Evolutionary conservation across 148 eudicot species (phyloP), one percentile per base, ranked within the genome.

Genomic region (Hydrangea macrophylla): DNA sequence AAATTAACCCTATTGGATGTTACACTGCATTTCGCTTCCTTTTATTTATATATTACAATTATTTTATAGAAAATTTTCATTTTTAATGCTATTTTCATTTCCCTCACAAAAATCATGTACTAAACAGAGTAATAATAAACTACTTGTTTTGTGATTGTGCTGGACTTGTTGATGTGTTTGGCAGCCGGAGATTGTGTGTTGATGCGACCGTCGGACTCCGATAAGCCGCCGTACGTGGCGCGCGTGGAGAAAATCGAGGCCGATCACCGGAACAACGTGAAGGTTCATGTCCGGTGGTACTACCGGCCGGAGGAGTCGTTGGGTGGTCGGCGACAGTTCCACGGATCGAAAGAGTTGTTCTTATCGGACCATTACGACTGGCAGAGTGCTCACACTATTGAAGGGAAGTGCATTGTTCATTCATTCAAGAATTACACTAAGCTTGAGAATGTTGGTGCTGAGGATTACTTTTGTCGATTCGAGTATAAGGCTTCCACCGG

Each of bases 401-500:
- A 81, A 61, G 88, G 88, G 54, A 84, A 81, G 70, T 84, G 85
- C 74, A 81, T 55, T 2, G 88, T 84, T 53, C 88, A 84, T 64
- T 64, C 79, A 8, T 84, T 84, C 33, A 76, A 81, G 71, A 78
- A 73, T 55, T 84, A 84, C 56, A 81, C 88, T n/a, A 78, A 81
- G 75, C 88, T 84, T 26, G 85, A 81, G 45, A 73, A 78, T 69
- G 85, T 78, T 12, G 81, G 79, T 6, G 64, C 79, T 9, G 88
- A 81, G 72, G 88, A 84, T 68, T 84, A 76, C 74, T 84, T 76
- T 68, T 84, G 88, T 68, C 71, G 88, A 44, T 81, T 84, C 48
- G 85, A 84, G 75, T 84, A 84, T 58, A 84, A 84, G 72, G 80
- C 88, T 31, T 60, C 85, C 4, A 81, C 88, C 2, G 85, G 85